These are phyloP conservation scores for Rosa multiflora DNA, from an alignment of 306 rosid species.

Conservation along the genomic window DNA sequence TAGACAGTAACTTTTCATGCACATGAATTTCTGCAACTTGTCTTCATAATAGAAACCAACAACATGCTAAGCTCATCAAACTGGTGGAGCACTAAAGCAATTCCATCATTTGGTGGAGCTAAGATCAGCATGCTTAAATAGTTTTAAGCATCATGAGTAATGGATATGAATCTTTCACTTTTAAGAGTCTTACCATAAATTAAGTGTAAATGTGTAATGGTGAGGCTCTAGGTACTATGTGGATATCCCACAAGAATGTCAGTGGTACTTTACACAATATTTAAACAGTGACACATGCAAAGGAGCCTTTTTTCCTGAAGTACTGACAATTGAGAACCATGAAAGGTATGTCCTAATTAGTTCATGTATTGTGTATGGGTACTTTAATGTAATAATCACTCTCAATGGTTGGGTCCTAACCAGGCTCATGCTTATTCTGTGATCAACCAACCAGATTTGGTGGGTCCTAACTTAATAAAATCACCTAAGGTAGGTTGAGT, in stretches of 20 bases:
- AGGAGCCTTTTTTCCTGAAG: background rate
- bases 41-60: slow-evolving; percentile 17
- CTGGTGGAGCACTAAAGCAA: slow-evolving; percentile 13
- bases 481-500: slow-evolving; percentile 30
- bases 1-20: slow-evolving; percentile 24
- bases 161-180: slow-evolving; percentile 13
- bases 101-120: background rate
- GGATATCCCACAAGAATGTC: background rate
- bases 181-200: slow-evolving; percentile 2
- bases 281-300: slow-evolving; percentile 2
- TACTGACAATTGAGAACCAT: slow-evolving; percentile 1
- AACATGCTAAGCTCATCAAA: background rate
- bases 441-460: slow-evolving; percentile 49
- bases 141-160: background rate
- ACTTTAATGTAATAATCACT: slow-evolving; percentile 19
- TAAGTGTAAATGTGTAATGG: background rate
- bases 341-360: slow-evolving; percentile 5
- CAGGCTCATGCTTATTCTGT: slow-evolving; percentile 33
- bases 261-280: slow-evolving; percentile 1
- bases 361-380: slow-evolving; percentile 7
- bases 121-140: slow-evolving; percentile 14
- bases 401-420: slow-evolving; percentile 13
- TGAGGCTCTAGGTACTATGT: background rate
- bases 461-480: slow-evolving; percentile 36
- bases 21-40: slow-evolving; percentile 20